These are phyloP conservation scores for Bruguiera parviflora DNA, from an alignment of 345 rosid genomes.

Conservation along the genomic window DNA sequence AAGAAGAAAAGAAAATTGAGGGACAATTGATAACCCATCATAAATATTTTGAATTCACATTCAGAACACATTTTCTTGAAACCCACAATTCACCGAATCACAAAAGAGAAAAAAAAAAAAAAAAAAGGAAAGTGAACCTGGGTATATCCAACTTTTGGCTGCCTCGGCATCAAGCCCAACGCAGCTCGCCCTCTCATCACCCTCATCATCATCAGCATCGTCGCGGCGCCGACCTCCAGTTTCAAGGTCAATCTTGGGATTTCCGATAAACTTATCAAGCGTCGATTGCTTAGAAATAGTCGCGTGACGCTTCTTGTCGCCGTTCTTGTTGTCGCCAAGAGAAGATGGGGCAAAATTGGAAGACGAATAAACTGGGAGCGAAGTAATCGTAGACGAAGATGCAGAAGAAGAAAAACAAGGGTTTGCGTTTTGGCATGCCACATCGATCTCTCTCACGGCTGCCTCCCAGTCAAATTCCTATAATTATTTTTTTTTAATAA, in stretches of 20 bases:
- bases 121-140: constrained; percentile 41
- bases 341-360: constrained; percentile 21
- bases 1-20: constrained; percentile 3
- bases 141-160: constrained; percentile 86
- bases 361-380: neutral
- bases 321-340: constrained; percentile 4
- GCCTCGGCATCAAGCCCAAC: constrained; percentile 65
- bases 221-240: constrained; percentile 10
- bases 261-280: constrained; percentile 59
- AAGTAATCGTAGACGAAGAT: constrained; percentile 8
- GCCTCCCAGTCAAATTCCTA: constrained; percentile 96
- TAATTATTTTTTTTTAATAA: neutral
- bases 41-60: neutral
- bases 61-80: neutral
- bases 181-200: constrained; percentile 23
- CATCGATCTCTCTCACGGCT: constrained; percentile 77
- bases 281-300: constrained; percentile 52
- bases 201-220: neutral
- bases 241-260: constrained; percentile 14
- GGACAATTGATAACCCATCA: neutral
- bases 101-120: neutral
- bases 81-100: neutral
- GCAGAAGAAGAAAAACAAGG: constrained; percentile 33
- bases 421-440: constrained; percentile 46
- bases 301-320: constrained; percentile 16